Base-by-base conservation (phyloP, 192 early-diverging fungal genomes). In the Coemansia sp. region DNA sequence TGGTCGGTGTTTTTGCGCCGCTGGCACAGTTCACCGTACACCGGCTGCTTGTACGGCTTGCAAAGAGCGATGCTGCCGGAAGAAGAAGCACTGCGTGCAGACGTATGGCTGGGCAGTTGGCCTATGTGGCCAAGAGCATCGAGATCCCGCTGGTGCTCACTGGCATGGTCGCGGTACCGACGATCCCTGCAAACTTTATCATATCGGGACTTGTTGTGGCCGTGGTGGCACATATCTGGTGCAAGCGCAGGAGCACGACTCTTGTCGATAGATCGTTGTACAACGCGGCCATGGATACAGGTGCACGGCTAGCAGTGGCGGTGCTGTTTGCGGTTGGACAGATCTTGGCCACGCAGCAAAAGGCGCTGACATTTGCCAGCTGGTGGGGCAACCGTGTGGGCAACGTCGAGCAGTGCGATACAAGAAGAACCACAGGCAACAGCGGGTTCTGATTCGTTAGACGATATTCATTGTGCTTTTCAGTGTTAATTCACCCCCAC, bases 151-250 rank as follows among this genome's bases (percentile, higher is more conserved):
- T 80, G 59, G 59, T 80, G 2, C 63, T 80, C n/a, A 74, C 72
- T 5, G 78, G 78, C 15, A 80, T 80, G 78, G 78, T 80, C 5
- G 78, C 72, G 4, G 78, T 80, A 34, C 78, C 78, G 5, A 71
- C 66, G 3, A 68, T 75, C 26, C 78, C 78, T 1, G 78, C 78
- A 0, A 80, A 80, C 52, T 80, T 80, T 72, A 49, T 69, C 13
- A 55, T 75, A 13, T 64, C 78, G 4, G 78, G 78, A 28, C 30
- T 80, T 10, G 49, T 55, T 1, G 78, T 67, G 1, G 78, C 78
- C 2, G 78, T 80, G 20, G 65, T 43, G 1, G 72, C 72, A 0
- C 78, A 71, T 30, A 40, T 63, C 23, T 68, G 65, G 66, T 71
- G 66, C 51, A 49, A 53, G 26, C 55, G 46, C 21, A 56, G 59